A percentile compares a stretch with the other conserved stretches of the same genome.
Evolutionary conservation across 202 grass and related monocot genomes (phyloP).

Genomic region (Saccharum hybrid): DNA sequence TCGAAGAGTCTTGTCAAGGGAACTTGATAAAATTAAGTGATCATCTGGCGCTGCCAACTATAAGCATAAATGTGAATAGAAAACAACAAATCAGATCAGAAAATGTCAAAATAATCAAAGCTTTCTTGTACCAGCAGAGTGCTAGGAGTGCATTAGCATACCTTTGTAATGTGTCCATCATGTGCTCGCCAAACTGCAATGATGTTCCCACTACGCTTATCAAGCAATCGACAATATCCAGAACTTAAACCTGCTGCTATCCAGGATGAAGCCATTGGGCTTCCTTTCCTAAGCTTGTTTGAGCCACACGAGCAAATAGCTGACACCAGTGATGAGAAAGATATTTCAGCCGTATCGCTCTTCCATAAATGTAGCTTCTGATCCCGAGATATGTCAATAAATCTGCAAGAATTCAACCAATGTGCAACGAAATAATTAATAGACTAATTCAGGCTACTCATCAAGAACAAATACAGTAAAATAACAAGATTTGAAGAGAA

Average conservation of each 20-base stretch:
- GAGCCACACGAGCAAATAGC: conserved; percentile 92
- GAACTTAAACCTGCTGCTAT: conserved; percentile 87
- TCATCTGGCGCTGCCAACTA: conserved; percentile 84
- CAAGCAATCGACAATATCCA: conserved; percentile 84
- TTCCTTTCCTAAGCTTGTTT: conserved; percentile 53
- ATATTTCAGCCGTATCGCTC: conserved; percentile 81
- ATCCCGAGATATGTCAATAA: conserved; percentile 81
- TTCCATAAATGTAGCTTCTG: conserved; percentile 91
- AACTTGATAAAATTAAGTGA: conserved; percentile 93
- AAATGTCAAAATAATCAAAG: conserved; percentile 24
- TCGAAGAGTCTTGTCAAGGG: conserved; percentile 88
- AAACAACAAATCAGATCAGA: conserved; percentile 43
- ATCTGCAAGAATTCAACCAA: conserved; percentile 63
- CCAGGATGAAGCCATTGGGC: conserved; percentile 57
- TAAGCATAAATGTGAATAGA: conserved; percentile 36
- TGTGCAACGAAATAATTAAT: conserved; percentile 38
- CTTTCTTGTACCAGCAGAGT: conserved; percentile 24
- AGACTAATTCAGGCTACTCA: not conserved
- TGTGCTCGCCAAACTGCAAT: conserved; percentile 90
- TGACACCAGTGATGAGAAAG: conserved; percentile 90
- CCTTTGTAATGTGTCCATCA: conserved; percentile 95
- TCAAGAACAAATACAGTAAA: not conserved
- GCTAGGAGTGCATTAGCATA: conserved; percentile 35
- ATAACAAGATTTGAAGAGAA: conserved; percentile 22
- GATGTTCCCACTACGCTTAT: conserved; percentile 77